These are phyloP conservation scores for Stephanodiscus minutulus DNA, from an alignment of 108 stramenopile species.

Conservation along the genomic window DNA sequence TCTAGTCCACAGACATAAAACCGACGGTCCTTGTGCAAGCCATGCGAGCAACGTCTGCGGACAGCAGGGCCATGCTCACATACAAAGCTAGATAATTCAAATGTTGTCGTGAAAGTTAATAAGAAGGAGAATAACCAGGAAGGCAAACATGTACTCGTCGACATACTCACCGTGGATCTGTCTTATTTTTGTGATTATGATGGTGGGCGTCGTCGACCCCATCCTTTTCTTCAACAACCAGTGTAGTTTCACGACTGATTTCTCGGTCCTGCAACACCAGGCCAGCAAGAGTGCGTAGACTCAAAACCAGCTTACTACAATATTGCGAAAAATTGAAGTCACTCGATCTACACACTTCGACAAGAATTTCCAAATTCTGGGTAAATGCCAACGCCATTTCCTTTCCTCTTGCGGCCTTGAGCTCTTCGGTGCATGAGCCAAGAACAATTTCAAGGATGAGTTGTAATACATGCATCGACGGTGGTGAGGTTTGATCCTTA, in stretches of 20 bases:
- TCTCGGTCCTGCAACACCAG: constrained; percentile 35
- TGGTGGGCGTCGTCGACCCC: background rate
- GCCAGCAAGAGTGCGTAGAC: constrained; percentile 32
- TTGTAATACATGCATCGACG: constrained; percentile 29
- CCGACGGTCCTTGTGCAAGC: constrained; percentile 70
- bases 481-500: background rate
- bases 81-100: constrained; percentile 45
- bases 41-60: constrained; percentile 62
- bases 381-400: constrained; percentile 28
- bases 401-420: constrained; percentile 35
- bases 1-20: constrained; percentile 88
- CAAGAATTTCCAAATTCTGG: constrained; percentile 17
- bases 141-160: background rate
- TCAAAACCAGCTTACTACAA: constrained; percentile 23
- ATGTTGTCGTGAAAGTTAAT: background rate
- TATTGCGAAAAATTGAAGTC: constrained; percentile 7
- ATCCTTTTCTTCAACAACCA: constrained; percentile 17
- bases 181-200: constrained; percentile 46
- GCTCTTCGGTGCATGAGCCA: constrained; percentile 32
- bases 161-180: constrained; percentile 41
- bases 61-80: constrained; percentile 82
- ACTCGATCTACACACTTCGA: constrained; percentile 17
- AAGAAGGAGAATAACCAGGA: background rate
- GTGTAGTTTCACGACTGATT: constrained; percentile 8
- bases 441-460: constrained; percentile 38